Conservation (phyloP, 306 rosid genomes). For the Senna siamea region DNA sequence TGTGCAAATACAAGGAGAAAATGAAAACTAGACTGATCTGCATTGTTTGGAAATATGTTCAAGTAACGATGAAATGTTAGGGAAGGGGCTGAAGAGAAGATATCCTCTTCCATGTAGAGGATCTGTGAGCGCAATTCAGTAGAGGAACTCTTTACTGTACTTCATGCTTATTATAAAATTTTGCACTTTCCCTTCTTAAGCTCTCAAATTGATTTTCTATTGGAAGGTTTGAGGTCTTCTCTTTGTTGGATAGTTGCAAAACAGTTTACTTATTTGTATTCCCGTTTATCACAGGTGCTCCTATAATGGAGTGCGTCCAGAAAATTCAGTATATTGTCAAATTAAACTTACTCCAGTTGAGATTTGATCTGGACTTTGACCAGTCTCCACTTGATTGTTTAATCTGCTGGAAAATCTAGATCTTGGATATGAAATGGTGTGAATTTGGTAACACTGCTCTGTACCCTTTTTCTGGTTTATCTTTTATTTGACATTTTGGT, state of each 20-base stretch:
- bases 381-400: neutral
- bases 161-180: too few species aligned
- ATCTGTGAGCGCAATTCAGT: too few species aligned
- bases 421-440: slow-evolving; percentile 1
- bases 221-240: neutral
- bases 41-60: neutral
- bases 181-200: slow-evolving; percentile 2
- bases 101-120: too few species aligned
- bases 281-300: too few species aligned
- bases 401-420: neutral
- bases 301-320: too few species aligned
- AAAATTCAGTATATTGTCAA: too few species aligned
- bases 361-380: too few species aligned
- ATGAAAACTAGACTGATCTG: neutral
- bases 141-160: too few species aligned
- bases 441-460: neutral
- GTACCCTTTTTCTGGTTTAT: neutral
- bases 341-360: too few species aligned
- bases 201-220: neutral
- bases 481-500: slow-evolving; percentile 9
- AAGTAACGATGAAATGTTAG: neutral
- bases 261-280: slow-evolving; percentile 3
- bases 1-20: neutral
- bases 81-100: neutral
- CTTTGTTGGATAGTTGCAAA: neutral